phyloP scores from a whole-genome alignment of 2,329 filamentous ascomycete species.

The Calonectria pteridis region DNA sequence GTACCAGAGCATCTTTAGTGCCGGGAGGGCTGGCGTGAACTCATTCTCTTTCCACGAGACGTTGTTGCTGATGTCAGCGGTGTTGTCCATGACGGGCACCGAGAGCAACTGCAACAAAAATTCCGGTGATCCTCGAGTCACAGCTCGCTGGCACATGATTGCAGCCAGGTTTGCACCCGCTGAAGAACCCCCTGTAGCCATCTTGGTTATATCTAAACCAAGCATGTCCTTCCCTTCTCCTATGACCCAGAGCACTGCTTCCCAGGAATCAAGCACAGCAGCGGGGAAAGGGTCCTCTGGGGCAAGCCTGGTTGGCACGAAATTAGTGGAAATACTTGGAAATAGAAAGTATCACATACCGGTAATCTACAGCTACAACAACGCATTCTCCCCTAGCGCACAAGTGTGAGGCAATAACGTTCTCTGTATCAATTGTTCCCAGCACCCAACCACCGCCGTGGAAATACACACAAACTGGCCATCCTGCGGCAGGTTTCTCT shows the following conservation, averaged over 20 bases:
- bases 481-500: conserved; percentile 39
- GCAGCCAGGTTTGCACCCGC: background rate
- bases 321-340: background rate
- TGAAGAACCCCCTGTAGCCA: background rate
- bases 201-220: background rate
- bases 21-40: background rate
- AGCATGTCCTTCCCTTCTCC: background rate
- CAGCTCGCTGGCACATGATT: background rate
- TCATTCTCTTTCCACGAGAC: background rate
- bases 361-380: background rate
- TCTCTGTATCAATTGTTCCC: conserved; percentile 9
- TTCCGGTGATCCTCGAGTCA: background rate
- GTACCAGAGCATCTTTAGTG: background rate
- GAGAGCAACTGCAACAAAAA: background rate
- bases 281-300: background rate
- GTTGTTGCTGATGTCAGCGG: background rate
- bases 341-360: background rate
- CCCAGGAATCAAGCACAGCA: background rate
- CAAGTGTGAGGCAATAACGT: conserved; percentile 12
- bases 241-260: background rate
- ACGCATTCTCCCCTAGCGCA: background rate
- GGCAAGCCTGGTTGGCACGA: background rate
- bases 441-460: conserved; percentile 59
- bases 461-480: conserved; percentile 68
- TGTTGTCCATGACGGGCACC: background rate